Evolutionary conservation across 176 grass and related monocot species (phyloP), one percentile per base, ranked within the genome.

Genomic region (Triticum turgidum): DNA sequence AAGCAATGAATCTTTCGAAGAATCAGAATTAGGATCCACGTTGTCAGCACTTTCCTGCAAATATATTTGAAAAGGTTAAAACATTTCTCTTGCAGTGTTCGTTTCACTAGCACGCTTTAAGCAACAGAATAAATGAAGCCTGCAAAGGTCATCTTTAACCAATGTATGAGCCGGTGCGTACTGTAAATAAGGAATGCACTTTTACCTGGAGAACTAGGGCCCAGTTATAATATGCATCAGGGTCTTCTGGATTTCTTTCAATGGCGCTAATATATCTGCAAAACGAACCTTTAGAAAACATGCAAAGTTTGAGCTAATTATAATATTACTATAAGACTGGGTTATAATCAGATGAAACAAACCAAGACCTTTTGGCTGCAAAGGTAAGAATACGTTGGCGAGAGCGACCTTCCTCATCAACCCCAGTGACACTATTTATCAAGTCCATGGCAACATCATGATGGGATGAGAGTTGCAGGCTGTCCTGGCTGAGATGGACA

Each of bases 201-300:
- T 77, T 51, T 67, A 95, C 93, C 93, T 95, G 91, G 52, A 95
- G 90, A 74, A 95, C 93, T 66, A 95, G 84, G 61, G 93, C 93
- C 93, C 91, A 95, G 42, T 95, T 95, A 76, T 95, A 95, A 78
- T 91, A 92, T 37, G 93, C 93, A 85, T 95, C 91, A 89, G 91
- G 93, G 58, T 95, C 93, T 69, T 95, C 89, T 27, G 89, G 91
- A 87, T 95, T 95, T 92, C 89, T 95, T 80, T 95, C 91, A 61
- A 95, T 95, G 42, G 91, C 80, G 87, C 69, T 95, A 59, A 89
- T 86, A 87, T 95, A 95, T 82, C 93, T 95, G 77, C 45, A 92
- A 73, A 39, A 87, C 61, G 75, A 11, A 67, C 65, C 9, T 30
- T 85, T 29, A 77, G 44, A 22, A 74, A 20, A 27, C 5, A 2